Evolutionary conservation across 208 protist species (phyloP), one percentile per base, ranked within the genome.

Genomic region (Strigomonas galati): DNA sequence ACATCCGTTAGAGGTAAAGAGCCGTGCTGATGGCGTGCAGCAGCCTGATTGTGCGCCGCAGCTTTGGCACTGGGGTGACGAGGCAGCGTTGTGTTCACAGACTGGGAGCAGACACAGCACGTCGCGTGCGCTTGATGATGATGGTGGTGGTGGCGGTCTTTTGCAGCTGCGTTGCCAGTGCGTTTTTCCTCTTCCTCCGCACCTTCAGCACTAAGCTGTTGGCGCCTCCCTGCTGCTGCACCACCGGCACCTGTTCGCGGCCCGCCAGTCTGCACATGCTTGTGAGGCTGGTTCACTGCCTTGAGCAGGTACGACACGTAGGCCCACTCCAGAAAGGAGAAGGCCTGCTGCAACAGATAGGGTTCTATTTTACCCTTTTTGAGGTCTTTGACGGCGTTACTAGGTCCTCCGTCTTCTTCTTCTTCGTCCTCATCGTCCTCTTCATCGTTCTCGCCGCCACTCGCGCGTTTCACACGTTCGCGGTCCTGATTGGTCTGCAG

Each of bases 251-350:
- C n/a, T n/a, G n/a, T n/a, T 43, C 30, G 46, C 57, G 27, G 31
- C 28, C 40, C 40, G 40, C 40, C 40, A 15, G 14, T 1, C 40
- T 9, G 12, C 14, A 15, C 40, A 62, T 40, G 46, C 24, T 55
- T 56, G 21, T 56, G 17, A 17, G 51, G 52, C 5, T 62, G 61
- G 24, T 23, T 64, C 1, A 74, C 65, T 2, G 67, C 59, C 7
- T 35, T 62, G 3, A 85, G 46, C n/a, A 92, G 57, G 43, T 70
- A 67, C 0, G 68, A 73, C 4, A 78, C 84, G 54, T 89, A 91
- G 6, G 65, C 71, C 78, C 87, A 85, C 67, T 93, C 87, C 0
- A 93, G 56, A 56, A 71, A 71, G 28, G 84, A 89, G 28, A 93
- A 74, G 12, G 70, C 72, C 1, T 77, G 69, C 62, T 77, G 64